Percentiles rank a stretch among this genome's conserved stretches.
Evolutionary conservation across 192 early-diverging fungal species (phyloP).

Genomic region (Coemansia sp.): DNA sequence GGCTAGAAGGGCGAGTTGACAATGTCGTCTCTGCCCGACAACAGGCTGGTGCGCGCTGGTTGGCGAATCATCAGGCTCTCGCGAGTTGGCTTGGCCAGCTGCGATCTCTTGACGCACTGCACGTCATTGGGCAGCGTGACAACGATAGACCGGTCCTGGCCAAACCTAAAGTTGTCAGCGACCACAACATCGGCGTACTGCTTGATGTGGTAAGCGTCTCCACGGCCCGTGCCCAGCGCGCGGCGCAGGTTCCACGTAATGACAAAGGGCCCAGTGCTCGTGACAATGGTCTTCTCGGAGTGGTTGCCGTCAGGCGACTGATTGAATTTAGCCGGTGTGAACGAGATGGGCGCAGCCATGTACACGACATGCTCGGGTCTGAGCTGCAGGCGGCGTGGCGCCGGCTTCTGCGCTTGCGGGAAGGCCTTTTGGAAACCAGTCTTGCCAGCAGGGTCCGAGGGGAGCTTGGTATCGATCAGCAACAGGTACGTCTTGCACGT

Average conservation of each 20-base stretch:
- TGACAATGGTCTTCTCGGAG: conserved; percentile 81
- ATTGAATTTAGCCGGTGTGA: conserved; percentile 91
- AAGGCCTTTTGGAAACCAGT: conserved; percentile 74
- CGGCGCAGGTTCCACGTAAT: conserved; percentile 90
- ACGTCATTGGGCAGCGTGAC: conserved; percentile 80
- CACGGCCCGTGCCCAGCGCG: conserved; percentile 72
- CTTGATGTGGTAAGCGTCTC: conserved; percentile 85
- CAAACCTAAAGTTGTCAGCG: conserved; percentile 90
- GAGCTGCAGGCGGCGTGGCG: conserved; percentile 74
- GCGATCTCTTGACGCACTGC: conserved; percentile 62
- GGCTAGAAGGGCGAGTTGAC: conserved; percentile 30
- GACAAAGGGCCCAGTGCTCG: conserved; percentile 86
- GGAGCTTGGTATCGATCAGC: conserved; percentile 72
- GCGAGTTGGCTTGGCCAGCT: conserved; percentile 61
- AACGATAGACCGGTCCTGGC: conserved; percentile 79
- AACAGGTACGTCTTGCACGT: conserved; percentile 87
- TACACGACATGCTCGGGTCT: conserved; percentile 86
- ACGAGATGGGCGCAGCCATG: conserved; percentile 67
- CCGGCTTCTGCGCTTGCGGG: conserved; percentile 65
- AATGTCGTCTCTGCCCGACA: conserved; percentile 15
- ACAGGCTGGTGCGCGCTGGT: conserved; percentile 1
- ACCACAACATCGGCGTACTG: conserved; percentile 80
- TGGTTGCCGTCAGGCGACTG: conserved; percentile 60
- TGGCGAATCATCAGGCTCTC: conserved; percentile 41
- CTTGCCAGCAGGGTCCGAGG: conserved; percentile 51